These are phyloP conservation scores for Trichophyton schoenleinii DNA, from an alignment of 2,329 filamentous ascomycete species.

Conservation along the genomic window DNA sequence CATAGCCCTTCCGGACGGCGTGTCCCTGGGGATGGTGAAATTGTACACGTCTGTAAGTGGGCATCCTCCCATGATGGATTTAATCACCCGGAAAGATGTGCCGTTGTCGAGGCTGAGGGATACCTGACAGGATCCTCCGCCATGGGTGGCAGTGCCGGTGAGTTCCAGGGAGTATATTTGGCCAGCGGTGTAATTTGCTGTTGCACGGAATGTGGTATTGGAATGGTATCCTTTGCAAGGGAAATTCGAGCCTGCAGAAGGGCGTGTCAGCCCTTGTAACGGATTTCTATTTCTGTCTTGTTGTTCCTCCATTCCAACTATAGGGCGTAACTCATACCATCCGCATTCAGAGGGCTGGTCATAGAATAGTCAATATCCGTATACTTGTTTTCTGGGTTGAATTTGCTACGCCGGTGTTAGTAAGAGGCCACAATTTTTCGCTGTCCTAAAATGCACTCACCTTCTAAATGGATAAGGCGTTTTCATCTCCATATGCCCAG, in stretches of 20 bases:
- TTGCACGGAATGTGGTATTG: conserved; percentile 39
- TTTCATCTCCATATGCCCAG: conserved; percentile 7
- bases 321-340: not conserved
- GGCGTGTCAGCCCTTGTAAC: not conserved
- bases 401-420: conserved; percentile 4
- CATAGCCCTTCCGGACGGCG: conserved; percentile 48
- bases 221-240: conserved; percentile 60
- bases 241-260: conserved; percentile 47
- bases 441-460: not conserved
- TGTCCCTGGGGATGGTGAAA: conserved; percentile 55
- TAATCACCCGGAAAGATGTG: conserved; percentile 55
- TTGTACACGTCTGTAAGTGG: conserved; percentile 42
- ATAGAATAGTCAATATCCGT: conserved; percentile 6
- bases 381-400: conserved; percentile 1
- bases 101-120: conserved; percentile 62
- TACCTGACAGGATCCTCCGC: conserved; percentile 65
- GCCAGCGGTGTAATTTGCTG: conserved; percentile 52
- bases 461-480: conserved; percentile 3
- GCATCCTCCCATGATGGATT: conserved; percentile 50
- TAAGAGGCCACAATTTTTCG: not conserved
- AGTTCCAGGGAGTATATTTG: conserved; percentile 51
- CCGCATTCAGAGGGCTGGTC: conserved; percentile 1
- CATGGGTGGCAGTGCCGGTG: conserved; percentile 49
- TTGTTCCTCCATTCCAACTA: not conserved
- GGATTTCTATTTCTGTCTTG: not conserved